A percentile compares a stretch with the other conserved stretches of the same genome.
phyloP scores from a whole-genome alignment of 2,329 filamentous ascomycete genomes.

The Colletotrichum shisoi region DNA sequence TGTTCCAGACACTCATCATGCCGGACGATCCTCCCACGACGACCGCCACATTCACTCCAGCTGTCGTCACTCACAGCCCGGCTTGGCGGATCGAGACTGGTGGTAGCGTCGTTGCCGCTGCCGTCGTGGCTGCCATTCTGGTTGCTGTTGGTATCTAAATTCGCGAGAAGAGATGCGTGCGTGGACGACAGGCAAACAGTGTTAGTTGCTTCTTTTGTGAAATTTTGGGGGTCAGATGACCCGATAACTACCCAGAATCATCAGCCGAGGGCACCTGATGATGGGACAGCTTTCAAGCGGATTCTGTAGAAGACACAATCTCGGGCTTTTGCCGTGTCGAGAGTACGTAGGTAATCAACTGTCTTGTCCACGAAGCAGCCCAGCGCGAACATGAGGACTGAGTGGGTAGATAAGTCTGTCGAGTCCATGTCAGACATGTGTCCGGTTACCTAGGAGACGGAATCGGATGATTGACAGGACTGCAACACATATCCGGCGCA shows the following conservation, averaged over 20 bases:
- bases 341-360: slow-evolving; percentile 10
- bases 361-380: background rate
- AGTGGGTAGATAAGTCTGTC: no score
- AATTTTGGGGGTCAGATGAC: slow-evolving; percentile 28
- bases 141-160: slow-evolving; percentile 16
- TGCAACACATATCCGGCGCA: background rate
- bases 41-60: slow-evolving; percentile 17
- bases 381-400: background rate
- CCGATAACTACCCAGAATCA: background rate
- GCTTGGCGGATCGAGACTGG: slow-evolving; percentile 13
- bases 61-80: slow-evolving; percentile 26
- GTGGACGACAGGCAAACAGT: background rate
- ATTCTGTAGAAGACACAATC: slow-evolving; percentile 28
- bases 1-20: slow-evolving; percentile 29
- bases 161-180: background rate
- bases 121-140: slow-evolving; percentile 1
- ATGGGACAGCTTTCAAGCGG: slow-evolving; percentile 21
- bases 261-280: background rate
- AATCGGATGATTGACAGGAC: background rate
- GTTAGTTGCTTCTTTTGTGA: slow-evolving; percentile 22
- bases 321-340: background rate
- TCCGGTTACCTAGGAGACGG: slow-evolving; percentile 8
- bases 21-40: slow-evolving; percentile 17
- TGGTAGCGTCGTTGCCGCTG: background rate
- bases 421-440: no score